Conservation (phyloP, 345 rosid genomes). For the Syzygium grande region DNA sequence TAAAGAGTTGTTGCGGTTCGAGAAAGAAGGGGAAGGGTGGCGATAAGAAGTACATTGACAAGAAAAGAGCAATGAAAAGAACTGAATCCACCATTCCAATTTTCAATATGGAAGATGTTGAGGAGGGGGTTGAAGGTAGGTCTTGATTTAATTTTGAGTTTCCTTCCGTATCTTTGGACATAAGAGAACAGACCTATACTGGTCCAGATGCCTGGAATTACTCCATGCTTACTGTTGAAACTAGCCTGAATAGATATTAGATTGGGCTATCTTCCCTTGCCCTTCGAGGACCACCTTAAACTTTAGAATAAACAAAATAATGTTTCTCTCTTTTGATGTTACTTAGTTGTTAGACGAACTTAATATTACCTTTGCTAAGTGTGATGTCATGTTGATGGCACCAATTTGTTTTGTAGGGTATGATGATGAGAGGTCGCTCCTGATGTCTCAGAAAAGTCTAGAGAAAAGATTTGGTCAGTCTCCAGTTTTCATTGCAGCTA, state of each 20-base stretch:
- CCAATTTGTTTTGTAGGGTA: slow-evolving; percentile 55
- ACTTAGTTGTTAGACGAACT: not conserved
- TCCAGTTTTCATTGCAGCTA: slow-evolving; percentile 95
- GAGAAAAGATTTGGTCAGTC: slow-evolving; percentile 99
- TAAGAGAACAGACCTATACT: not conserved
- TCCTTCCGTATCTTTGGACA: not conserved
- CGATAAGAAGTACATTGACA: slow-evolving; percentile 71
- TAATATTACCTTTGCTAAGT: not conserved
- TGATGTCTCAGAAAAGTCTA: slow-evolving; percentile 95
- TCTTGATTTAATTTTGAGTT: slow-evolving; percentile 1
- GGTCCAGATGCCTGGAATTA: not conserved
- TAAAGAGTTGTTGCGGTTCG: slow-evolving; percentile 96
- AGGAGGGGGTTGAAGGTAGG: slow-evolving; percentile 97
- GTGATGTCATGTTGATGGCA: not conserved
- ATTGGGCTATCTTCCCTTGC: not conserved
- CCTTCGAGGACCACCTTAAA: not conserved
- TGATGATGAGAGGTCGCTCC: slow-evolving; percentile 95
- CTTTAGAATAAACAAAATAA: not conserved
- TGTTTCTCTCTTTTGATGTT: not conserved
- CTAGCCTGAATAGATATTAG: not conserved
- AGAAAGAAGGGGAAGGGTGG: slow-evolving; percentile 76
- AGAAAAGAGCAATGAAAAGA: slow-evolving; percentile 71
- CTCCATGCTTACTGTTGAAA: not conserved
- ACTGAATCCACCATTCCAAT: slow-evolving; percentile 94
- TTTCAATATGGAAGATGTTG: slow-evolving; percentile 97